Evolutionary conservation across 805 yeast species (phyloP), one percentile per base, ranked within the genome.

Genomic region (Candida coleopterorum): DNA sequence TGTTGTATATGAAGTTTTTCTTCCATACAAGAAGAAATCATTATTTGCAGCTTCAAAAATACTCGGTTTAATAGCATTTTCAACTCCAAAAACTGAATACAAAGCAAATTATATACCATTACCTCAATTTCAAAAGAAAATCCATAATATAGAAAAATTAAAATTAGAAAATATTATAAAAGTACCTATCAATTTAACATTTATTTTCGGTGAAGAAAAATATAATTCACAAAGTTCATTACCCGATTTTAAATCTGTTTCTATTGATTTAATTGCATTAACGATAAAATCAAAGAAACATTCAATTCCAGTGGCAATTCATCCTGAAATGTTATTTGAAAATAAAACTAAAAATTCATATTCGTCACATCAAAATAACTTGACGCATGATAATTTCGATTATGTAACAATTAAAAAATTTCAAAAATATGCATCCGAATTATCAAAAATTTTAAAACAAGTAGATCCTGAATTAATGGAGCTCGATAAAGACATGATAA

Each of bases 281-380:
- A 58, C 67, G 0, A 40, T 60, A 17, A 57, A 57, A 40, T 54
- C 67, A 2, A 57, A 56, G 36, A 43, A 45, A 15, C 29, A 54
- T 11, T 65, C 66, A 0, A 56, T 64, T 9, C 70, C 70, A 0
- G 45, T 61, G 3, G 64, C 59, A 10, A 37, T 64, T 30, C 58
- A 56, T 32, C 58, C 56, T 18, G 70, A 61, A 37, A 55, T 60
- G 55, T 32, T 59, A 5, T 65, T 62, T 45, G 54, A 53, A 25
- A 61, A 64, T 43, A 52, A 48, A 34, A 40, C 50, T 17, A 50
- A 46, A 29, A 42, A 42, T 0, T 26, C 46, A 9, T 8, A 24
- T 7, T 27, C 22, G 15, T 10, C 32, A n/a, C 14, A 21, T 7
- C 36, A 33, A 20, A 32, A 23, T 24, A 32, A 24, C 12, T 16